Base-by-base conservation (phyloP, 2,329 filamentous ascomycete genomes). In the Dactylellina haptotyla region DNA sequence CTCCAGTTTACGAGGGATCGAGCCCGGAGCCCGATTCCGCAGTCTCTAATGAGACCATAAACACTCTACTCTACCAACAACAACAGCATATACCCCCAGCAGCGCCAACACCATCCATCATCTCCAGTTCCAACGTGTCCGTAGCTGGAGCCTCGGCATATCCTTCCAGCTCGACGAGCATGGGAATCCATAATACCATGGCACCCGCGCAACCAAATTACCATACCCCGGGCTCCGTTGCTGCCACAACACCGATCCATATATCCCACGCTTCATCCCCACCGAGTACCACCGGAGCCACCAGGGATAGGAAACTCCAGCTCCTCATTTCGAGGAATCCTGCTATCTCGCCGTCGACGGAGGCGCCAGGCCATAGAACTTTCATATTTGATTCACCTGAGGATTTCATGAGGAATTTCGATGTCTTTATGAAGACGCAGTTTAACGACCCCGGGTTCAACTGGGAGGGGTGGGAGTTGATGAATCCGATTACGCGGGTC, bases 391-490 rank as follows among this genome's bases (percentile, higher is more conserved):
- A 73, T 14, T 20, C 30, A 5, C 34, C 45, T 12, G 69, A 73
- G 20, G 69, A 73, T 5, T 73, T 73, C 37, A 34, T 39, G 12
- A 23, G 23, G 14, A 50, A 54, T 25, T 73, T 73, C 18, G 69
- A 73, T 26, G 30, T 10, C 1, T 73, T 45, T 30, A 61, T 73
- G 54, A 48, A 26, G 18, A 16, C 46, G 16, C 46, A 73, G 48
- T 73, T 73, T 14, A 50, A 39, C 4, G 61, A 73, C 39, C 69
- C 69, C 18, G 14, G 2, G 25, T 73, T 73, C 18, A 43, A 51
- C 32, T 73, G 69, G 69, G 54, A 57, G 0, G n/a, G 14, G 1
- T 73, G 69, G 69, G 69, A 62, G 54, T 43, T 73, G 61, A 54
- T 62, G 61, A 73, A 73, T 66, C 54, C 61, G 8, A 20, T 66